Evolutionary conservation across 768 basidiomycete species (phyloP).

Genomic region (Pisolithus microcarpus): DNA sequence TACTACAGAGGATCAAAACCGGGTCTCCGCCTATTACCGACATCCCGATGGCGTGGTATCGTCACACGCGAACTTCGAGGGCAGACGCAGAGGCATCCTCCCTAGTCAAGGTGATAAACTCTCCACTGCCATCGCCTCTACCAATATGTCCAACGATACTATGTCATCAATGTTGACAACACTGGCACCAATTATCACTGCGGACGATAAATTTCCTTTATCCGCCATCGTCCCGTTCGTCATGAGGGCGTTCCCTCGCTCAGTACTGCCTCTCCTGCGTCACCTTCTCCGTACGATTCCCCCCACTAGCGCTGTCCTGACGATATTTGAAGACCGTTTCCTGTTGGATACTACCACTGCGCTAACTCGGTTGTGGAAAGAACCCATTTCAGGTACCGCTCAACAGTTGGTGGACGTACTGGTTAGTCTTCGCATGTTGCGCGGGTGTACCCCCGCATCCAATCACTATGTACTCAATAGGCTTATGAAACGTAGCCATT

Average conservation of each 20-base stretch:
- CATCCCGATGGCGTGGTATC: conserved; percentile 30
- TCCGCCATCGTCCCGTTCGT: conserved; percentile 23
- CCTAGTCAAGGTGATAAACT: not conserved
- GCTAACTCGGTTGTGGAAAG: conserved; percentile 11
- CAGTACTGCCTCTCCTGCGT: conserved; percentile 12
- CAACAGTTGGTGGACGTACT: conserved; percentile 11
- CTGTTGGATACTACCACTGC: conserved; percentile 8
- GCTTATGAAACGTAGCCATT: conserved; percentile 37
- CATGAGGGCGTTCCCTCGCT: conserved; percentile 14
- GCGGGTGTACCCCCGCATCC: conserved; percentile 11
- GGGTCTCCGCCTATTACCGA: conserved; percentile 42
- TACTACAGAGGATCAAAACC: conserved; percentile 38
- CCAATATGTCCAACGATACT: conserved; percentile 44
- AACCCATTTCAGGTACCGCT: conserved; percentile 3
- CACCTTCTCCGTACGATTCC: conserved; percentile 16
- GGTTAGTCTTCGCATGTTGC: conserved; percentile 22
- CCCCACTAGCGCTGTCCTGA: conserved; percentile 6
- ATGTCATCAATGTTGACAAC: conserved; percentile 15
- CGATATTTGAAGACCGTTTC: conserved; percentile 14
- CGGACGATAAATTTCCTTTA: conserved; percentile 5
- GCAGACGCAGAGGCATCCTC: conserved; percentile 20
- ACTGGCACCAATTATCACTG: conserved; percentile 10
- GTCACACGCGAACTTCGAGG: conserved; percentile 15
- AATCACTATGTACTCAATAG: conserved; percentile 15
- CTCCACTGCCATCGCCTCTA: conserved; percentile 27